These are phyloP conservation scores for Citrus inodora DNA, from an alignment of 345 rosid genomes.

Conservation along the genomic window DNA sequence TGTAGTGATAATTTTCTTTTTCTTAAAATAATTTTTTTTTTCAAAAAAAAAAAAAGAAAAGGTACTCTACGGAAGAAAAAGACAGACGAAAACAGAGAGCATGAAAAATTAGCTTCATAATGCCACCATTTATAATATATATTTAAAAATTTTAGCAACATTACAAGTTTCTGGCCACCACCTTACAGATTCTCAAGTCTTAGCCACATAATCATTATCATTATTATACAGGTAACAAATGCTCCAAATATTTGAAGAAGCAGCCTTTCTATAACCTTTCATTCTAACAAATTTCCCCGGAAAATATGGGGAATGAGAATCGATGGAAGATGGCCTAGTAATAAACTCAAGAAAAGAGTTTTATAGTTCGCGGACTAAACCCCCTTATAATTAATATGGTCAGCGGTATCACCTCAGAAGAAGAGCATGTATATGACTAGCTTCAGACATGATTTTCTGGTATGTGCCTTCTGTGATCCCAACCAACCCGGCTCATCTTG, in stretches of 20 bases:
- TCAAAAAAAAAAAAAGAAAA: too few species aligned
- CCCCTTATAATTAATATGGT: neutral
- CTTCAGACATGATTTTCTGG: slow-evolving; percentile 16
- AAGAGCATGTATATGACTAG: neutral
- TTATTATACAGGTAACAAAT: neutral
- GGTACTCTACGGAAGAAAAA: too few species aligned
- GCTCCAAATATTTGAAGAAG: neutral
- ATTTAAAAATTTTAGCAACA: neutral
- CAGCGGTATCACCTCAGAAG: neutral
- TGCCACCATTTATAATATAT: neutral
- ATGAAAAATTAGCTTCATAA: neutral
- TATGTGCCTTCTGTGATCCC: slow-evolving; percentile 16
- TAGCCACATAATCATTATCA: neutral
- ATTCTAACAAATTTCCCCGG: neutral
- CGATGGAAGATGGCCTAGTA: neutral
- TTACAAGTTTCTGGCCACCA: neutral
- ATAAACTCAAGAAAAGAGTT: neutral
- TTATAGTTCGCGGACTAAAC: neutral
- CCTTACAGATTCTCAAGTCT: neutral
- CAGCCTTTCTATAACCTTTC: neutral
- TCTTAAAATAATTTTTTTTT: too few species aligned
- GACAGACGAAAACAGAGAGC: neutral
- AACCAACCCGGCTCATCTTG: slow-evolving; percentile 10
- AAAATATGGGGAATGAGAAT: neutral
- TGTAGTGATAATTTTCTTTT: too few species aligned